Conservation (phyloP, 1,139 yeast species). For the Diutina siamensis region DNA sequence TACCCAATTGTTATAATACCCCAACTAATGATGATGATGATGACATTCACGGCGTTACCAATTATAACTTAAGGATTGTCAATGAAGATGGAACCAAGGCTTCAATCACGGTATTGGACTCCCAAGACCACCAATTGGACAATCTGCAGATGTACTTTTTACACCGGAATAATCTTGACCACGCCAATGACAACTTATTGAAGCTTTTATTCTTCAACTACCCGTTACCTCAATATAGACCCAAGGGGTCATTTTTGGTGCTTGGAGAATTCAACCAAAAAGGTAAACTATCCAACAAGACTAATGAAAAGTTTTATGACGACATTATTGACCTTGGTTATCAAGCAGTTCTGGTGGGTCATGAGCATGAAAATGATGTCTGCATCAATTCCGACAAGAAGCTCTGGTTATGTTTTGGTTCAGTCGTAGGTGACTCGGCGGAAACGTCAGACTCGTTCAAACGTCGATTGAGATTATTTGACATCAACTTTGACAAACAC, state of each 20-base stretch:
- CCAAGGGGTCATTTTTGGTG: slow-evolving; percentile 33
- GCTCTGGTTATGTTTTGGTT: slow-evolving; percentile 61
- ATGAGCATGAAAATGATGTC: slow-evolving; percentile 46
- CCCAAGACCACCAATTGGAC: slow-evolving; percentile 7
- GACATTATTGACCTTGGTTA: slow-evolving; percentile 22
- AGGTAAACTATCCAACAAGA: slow-evolving; percentile 15
- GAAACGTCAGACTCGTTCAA: background rate
- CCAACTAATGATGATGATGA: slow-evolving; percentile 30
- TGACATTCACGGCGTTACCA: slow-evolving; percentile 25
- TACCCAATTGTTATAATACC: slow-evolving; percentile 76
- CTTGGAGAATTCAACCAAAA: slow-evolving; percentile 40
- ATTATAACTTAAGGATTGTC: slow-evolving; percentile 18
- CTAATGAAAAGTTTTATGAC: slow-evolving; percentile 23
- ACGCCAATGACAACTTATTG: slow-evolving; percentile 10
- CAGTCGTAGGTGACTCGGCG: slow-evolving; percentile 5
- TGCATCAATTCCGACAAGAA: slow-evolving; percentile 18
- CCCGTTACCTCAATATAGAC: slow-evolving; percentile 43
- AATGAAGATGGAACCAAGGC: slow-evolving; percentile 1
- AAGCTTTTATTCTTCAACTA: slow-evolving; percentile 37
- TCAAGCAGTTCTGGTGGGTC: slow-evolving; percentile 39
- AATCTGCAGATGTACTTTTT: slow-evolving; percentile 8
- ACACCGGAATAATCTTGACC: slow-evolving; percentile 8
- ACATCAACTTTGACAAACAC: background rate
- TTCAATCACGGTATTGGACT: slow-evolving; percentile 3
- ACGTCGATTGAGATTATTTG: slow-evolving; percentile 1